Evolutionary conservation across 805 yeast genomes (phyloP).

Genomic region (Debaryomyces maramus): DNA sequence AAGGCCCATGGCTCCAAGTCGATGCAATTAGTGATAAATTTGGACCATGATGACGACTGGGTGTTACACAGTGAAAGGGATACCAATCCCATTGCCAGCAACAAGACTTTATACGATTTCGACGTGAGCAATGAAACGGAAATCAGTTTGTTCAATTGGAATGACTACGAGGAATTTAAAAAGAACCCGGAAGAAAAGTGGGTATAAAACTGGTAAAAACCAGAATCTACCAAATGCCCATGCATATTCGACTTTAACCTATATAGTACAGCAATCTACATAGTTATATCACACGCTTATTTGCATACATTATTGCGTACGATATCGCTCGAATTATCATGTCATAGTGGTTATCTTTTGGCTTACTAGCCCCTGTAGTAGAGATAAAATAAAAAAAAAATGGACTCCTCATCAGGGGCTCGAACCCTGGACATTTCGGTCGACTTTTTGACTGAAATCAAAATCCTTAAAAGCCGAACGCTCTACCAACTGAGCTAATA

Average conservation of each 20-base stretch:
- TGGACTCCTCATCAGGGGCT: constrained; percentile 58
- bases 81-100: constrained; percentile 6
- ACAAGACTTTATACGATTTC: constrained; percentile 32
- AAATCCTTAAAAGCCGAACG: constrained; percentile 60
- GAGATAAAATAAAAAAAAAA: constrained; percentile 21
- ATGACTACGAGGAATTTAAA: constrained; percentile 67
- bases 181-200: constrained; percentile 89
- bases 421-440: constrained; percentile 58
- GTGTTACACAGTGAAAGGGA: constrained; percentile 31
- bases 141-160: constrained; percentile 72
- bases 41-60: constrained; percentile 80
- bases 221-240: neutral
- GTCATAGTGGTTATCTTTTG: too few relatives aligned
- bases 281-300: too few relatives aligned
- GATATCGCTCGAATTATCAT: too few relatives aligned
- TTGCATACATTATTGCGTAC: too few relatives aligned
- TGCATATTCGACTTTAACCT: too few relatives aligned
- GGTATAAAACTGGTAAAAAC: constrained; percentile 29
- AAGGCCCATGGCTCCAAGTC: constrained; percentile 95
- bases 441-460: constrained; percentile 8
- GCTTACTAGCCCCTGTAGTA: too few relatives aligned
- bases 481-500: constrained; percentile 68
- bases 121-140: constrained; percentile 85
- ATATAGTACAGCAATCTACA: too few relatives aligned
- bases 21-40: constrained; percentile 85